These are phyloP conservation scores for Emericellopsis cladophorae DNA, from an alignment of 2,329 filamentous ascomycete species.

Conservation along the genomic window DNA sequence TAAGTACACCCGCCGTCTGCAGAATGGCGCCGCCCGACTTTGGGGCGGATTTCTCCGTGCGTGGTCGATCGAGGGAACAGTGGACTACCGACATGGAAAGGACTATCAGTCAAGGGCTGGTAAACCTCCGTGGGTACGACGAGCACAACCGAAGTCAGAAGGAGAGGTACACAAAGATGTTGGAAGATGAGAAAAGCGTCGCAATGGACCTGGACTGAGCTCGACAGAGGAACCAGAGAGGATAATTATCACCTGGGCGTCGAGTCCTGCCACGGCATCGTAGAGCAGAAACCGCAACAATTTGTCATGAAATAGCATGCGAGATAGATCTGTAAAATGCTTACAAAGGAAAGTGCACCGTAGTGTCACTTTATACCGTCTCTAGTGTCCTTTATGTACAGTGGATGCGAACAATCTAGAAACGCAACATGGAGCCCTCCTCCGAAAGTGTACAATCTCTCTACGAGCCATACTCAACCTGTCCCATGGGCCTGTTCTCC, in stretches of 20 bases:
- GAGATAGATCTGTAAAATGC: neutral
- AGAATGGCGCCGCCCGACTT: slow-evolving; percentile 6
- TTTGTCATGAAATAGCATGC: neutral
- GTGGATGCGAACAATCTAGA: slow-evolving; percentile 13
- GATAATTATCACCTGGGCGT: too few species aligned
- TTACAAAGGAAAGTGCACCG: slow-evolving; percentile 1
- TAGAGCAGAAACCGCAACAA: neutral
- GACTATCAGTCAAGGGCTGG: slow-evolving; percentile 1
- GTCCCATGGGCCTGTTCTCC: slow-evolving; percentile 48
- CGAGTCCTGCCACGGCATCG: neutral
- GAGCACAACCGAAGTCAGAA: neutral
- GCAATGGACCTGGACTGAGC: neutral
- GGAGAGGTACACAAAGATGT: neutral
- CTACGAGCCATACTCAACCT: slow-evolving; percentile 46
- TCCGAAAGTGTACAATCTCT: slow-evolving; percentile 12
- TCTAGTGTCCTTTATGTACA: slow-evolving; percentile 26
- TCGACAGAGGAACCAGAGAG: too few species aligned
- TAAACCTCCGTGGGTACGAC: slow-evolving; percentile 11
- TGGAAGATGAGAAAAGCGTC: neutral
- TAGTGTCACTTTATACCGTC: slow-evolving; percentile 3
- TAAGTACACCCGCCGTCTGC: neutral
- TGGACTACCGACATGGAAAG: neutral
- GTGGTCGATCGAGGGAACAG: neutral
- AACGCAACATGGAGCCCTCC: neutral
- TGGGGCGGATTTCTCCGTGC: neutral